These are phyloP conservation scores for Nigrospora oryzae DNA, from an alignment of 2,329 filamentous ascomycete species.

Conservation along the genomic window DNA sequence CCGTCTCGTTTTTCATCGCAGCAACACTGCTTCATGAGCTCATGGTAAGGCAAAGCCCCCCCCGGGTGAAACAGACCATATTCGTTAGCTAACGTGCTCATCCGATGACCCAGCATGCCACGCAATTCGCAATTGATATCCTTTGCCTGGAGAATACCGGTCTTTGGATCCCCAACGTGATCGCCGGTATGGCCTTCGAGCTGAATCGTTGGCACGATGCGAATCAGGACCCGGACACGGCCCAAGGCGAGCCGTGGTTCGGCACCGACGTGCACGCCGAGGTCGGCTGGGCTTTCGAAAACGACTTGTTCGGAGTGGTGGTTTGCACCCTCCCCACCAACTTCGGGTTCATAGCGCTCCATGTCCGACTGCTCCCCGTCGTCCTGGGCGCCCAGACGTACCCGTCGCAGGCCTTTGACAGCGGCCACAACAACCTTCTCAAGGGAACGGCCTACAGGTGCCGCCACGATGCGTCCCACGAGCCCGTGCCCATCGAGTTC, in stretches of 20 bases:
- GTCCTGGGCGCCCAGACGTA: no score
- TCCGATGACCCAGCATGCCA: constrained; percentile 1
- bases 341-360: no score
- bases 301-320: background rate
- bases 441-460: no score
- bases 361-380: no score
- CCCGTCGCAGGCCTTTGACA: no score
- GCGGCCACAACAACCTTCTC: no score
- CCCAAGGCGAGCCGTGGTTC: constrained; percentile 1
- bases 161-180: background rate
- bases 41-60: constrained; percentile 10
- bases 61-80: no score
- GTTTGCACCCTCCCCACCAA: background rate
- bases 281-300: constrained; percentile 3
- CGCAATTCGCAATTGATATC: background rate
- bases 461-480: no score
- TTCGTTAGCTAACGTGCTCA: no score
- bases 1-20: constrained; percentile 10
- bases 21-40: constrained; percentile 16
- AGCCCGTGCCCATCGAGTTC: constrained; percentile 9
- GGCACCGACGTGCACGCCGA: background rate
- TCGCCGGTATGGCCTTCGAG: background rate
- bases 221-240: background rate
- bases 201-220: background rate
- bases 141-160: background rate